Evolutionary conservation across 768 basidiomycete species (phyloP), one percentile per base, ranked within the genome.

Genomic region (Suillus bovinus): DNA sequence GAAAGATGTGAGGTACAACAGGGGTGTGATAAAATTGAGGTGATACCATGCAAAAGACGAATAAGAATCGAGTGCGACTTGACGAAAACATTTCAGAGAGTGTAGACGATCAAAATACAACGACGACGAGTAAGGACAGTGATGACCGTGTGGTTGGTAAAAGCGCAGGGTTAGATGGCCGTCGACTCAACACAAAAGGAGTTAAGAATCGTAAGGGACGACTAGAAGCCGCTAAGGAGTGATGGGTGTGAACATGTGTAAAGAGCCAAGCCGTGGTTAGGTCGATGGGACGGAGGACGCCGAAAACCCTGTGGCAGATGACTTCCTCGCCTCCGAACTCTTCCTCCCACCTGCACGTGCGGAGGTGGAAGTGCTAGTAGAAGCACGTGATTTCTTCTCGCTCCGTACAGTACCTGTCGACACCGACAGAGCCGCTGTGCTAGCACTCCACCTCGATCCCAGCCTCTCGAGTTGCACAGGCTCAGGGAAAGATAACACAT

Each of bases 381-480:
- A 56, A 20, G 55, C 24, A 5, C 36, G 38, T 7, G 55, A 56
- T 38, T 39, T 39, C 24, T 56, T 56, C 13, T 56, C 55, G 38
- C 55, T 39, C 38, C 36, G 27, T 39, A 24, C 24, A 13, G 36
- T 39, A 27, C n/a, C 22, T 13, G 27, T 38, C 44, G 63, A 58
- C 46, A 67, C 22, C 33, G 73, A 74, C 58, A 58, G 70, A 41
- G 70, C 62, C 5, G 73, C 71, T 11, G 73, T 75, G 42, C 73
- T 69, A n/a, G 71, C 63, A 60, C 73, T 74, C 73, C 73, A 74
- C 34, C 75, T 64, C 16, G 73, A 74, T 22, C 5, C 57, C 54
- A 64, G 67, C 6, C 38, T 39, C 24, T 64, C 69, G 11, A 63
- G n/a, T 20, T 76, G 68, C 6, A 64, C 64, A 16, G 46, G 55